Conservation (phyloP, 164 flowering plant species). For the Dillenia suffruticosa region DNA sequence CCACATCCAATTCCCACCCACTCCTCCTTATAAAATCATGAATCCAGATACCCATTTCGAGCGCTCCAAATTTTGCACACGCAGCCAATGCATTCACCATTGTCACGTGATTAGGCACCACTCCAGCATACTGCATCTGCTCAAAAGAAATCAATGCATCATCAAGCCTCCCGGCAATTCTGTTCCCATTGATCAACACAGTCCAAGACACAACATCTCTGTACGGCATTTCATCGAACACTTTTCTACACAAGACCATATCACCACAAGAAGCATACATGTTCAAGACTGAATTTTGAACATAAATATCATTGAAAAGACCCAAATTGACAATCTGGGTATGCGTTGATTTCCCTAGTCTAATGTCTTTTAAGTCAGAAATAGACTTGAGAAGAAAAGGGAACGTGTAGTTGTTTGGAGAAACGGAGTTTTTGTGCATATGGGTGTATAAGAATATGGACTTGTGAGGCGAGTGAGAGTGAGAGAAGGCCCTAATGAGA, state of each 20-base stretch:
- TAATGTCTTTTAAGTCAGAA: slow-evolving; percentile 27
- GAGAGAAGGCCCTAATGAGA: slow-evolving; percentile 47
- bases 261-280: slow-evolving; percentile 39
- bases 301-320: slow-evolving; percentile 39
- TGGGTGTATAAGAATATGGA: slow-evolving; percentile 32
- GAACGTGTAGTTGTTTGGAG: slow-evolving; percentile 51
- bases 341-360: slow-evolving; percentile 32
- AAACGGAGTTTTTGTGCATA: slow-evolving; percentile 31
- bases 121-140: slow-evolving; percentile 42
- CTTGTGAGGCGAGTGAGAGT: slow-evolving; percentile 23
- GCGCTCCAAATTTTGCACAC: slow-evolving; percentile 44
- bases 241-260: slow-evolving; percentile 20
- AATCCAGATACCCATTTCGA: slow-evolving; percentile 58
- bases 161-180: slow-evolving; percentile 23
- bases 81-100: slow-evolving; percentile 56
- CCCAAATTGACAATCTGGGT: slow-evolving; percentile 40
- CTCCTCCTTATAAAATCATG: slow-evolving; percentile 36
- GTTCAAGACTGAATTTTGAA: slow-evolving; percentile 41
- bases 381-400: slow-evolving; percentile 53
- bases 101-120: slow-evolving; percentile 49
- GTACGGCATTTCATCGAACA: slow-evolving; percentile 61
- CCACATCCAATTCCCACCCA: slow-evolving; percentile 56
- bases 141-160: slow-evolving; percentile 53
- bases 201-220: slow-evolving; percentile 70
- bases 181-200: slow-evolving; percentile 39